phyloP scores from a whole-genome alignment of 2,329 filamentous ascomycete genomes.

The Colletotrichum musicola region DNA sequence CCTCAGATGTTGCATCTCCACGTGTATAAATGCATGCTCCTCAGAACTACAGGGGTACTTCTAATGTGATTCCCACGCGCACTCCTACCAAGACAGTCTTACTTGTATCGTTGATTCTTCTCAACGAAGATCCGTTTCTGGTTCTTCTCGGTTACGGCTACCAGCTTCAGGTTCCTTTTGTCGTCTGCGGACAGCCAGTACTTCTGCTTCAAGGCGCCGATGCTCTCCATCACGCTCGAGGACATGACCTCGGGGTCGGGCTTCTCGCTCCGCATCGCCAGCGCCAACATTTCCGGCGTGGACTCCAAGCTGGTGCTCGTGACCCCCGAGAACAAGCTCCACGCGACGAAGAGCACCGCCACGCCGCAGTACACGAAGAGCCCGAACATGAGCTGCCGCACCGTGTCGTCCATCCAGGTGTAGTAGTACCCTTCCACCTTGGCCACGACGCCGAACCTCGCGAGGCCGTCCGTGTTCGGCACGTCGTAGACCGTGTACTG shows the following conservation, averaged over 20 bases:
- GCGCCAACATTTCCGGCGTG: constrained; percentile 15
- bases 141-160: too few relatives aligned
- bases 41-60: too few relatives aligned
- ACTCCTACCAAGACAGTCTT: too few relatives aligned
- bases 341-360: constrained; percentile 2
- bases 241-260: constrained; percentile 4
- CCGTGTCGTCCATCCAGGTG: not conserved
- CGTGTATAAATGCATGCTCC: too few relatives aligned
- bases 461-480: too few relatives aligned
- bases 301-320: constrained; percentile 15
- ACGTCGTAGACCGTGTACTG: constrained; percentile 2
- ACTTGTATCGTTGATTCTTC: too few relatives aligned
- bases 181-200: not conserved
- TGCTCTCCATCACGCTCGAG: constrained; percentile 12
- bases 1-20: too few relatives aligned
- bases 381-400: not conserved
- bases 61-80: too few relatives aligned
- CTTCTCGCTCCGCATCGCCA: constrained; percentile 16
- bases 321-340: not conserved
- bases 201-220: not conserved
- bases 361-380: constrained; percentile 8
- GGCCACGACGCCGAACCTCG: not conserved
- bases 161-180: too few relatives aligned
- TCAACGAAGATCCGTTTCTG: too few relatives aligned
- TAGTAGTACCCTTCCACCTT: not conserved